Evolutionary conservation across 2,329 filamentous ascomycete species (phyloP).

Genomic region (Colletotrichum sp.): DNA sequence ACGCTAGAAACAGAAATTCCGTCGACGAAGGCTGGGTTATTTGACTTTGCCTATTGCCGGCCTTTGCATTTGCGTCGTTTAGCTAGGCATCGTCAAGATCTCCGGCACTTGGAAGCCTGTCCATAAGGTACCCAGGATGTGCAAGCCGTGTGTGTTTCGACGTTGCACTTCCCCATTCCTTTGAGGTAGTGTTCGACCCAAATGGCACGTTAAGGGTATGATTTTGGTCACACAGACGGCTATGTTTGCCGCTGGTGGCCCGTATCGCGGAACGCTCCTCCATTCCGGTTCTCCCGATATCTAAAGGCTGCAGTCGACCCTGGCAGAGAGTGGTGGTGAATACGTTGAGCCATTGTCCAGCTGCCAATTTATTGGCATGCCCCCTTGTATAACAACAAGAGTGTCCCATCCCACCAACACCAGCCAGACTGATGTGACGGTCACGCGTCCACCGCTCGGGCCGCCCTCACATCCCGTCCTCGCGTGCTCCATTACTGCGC

Average conservation of each 20-base stretch:
- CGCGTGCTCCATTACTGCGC: background rate
- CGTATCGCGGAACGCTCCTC: background rate
- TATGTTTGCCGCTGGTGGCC: background rate
- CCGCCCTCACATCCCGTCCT: constrained; percentile 10
- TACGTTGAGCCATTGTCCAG: background rate
- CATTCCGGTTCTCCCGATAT: background rate
- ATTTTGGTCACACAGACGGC: background rate
- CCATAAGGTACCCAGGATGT: background rate
- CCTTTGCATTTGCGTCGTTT: background rate
- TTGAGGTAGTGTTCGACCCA: background rate
- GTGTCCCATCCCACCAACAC: background rate
- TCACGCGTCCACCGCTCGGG: constrained; percentile 1
- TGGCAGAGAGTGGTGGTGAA: background rate
- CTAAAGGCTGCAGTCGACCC: background rate
- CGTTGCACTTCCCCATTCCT: background rate
- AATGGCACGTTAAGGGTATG: background rate
- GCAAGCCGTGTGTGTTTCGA: background rate
- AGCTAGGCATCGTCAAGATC: background rate
- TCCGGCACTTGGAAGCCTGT: background rate
- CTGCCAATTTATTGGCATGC: background rate
- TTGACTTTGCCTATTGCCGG: background rate
- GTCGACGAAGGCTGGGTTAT: background rate
- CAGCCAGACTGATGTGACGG: background rate
- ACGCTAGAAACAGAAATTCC: background rate
- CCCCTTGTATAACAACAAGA: background rate